Evolutionary conservation across 768 basidiomycete species (phyloP).

Genomic region (Epithele typhae): DNA sequence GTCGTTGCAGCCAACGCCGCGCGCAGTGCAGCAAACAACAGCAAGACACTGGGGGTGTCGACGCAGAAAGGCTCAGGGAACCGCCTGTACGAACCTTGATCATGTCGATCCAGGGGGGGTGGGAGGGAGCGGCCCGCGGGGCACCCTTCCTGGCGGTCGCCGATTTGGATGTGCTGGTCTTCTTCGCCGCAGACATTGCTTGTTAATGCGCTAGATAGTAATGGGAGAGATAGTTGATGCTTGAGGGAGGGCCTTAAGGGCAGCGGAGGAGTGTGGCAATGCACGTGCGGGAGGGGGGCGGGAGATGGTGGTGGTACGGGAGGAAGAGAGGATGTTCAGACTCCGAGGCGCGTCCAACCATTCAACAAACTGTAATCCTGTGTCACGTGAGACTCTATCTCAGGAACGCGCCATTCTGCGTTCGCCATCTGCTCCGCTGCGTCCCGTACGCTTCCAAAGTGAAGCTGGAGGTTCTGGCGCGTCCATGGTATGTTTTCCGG

Average conservation of each 20-base stretch:
- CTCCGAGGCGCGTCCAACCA: slow-evolving; percentile 30
- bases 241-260: slow-evolving; percentile 16
- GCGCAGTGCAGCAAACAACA: slow-evolving; percentile 1
- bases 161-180: slow-evolving; percentile 44
- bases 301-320: slow-evolving; percentile 47
- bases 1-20: slow-evolving; percentile 12
- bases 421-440: slow-evolving; percentile 3
- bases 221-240: slow-evolving; percentile 8
- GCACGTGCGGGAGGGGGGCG: slow-evolving; percentile 20
- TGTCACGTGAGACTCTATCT: slow-evolving; percentile 28
- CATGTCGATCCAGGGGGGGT: slow-evolving; percentile 72
- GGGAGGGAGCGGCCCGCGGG: slow-evolving; percentile 35
- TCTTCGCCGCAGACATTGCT: slow-evolving; percentile 35
- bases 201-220: slow-evolving; percentile 29
- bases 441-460: neutral
- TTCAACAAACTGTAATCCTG: slow-evolving; percentile 31
- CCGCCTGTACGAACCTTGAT: slow-evolving; percentile 52
- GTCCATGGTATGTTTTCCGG: slow-evolving; percentile 1
- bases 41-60: neutral
- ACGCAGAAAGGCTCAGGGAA: neutral
- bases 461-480: neutral
- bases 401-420: slow-evolving; percentile 14
- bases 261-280: slow-evolving; percentile 16
- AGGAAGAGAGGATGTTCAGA: slow-evolving; percentile 29
- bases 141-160: slow-evolving; percentile 40